Conservation (phyloP, 2,329 filamentous ascomycete genomes). For the Trichoderma breve region DNA sequence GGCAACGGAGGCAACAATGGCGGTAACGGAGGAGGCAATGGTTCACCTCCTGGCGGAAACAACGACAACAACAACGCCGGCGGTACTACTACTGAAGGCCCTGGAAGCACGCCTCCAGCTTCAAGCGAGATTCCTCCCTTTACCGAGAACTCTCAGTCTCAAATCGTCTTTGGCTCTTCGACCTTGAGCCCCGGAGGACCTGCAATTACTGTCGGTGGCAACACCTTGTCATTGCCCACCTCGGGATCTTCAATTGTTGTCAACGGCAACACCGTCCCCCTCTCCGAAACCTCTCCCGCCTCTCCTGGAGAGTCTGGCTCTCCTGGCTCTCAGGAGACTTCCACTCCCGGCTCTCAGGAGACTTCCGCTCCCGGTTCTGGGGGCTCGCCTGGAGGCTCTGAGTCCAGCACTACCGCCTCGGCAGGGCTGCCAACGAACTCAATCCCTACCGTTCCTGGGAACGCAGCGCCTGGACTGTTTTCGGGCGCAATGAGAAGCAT, state of each 20-base stretch:
- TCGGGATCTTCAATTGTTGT: not conserved
- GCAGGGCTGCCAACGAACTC: not conserved
- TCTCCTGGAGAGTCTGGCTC: not conserved
- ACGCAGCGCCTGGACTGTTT: not conserved
- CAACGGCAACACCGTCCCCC: not conserved
- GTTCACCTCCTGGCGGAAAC: not conserved
- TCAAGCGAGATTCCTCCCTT: not conserved
- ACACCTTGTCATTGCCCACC: slow-evolving; percentile 4
- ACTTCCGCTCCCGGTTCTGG: not conserved
- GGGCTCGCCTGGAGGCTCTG: not conserved
- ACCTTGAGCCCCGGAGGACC: slow-evolving; percentile 9
- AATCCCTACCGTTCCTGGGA: not conserved
- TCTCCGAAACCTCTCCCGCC: not conserved
- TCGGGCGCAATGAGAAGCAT: not conserved
- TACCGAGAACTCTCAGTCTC: slow-evolving; percentile 14
- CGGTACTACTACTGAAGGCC: not conserved
- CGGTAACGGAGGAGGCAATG: not conserved
- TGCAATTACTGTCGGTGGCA: slow-evolving; percentile 9
- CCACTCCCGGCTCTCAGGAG: not conserved
- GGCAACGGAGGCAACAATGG: not conserved
- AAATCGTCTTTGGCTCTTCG: not conserved
- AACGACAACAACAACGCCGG: not conserved
- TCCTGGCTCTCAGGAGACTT: not conserved
- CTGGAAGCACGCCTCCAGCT: not conserved
- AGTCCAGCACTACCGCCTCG: not conserved